These are phyloP conservation scores for Aurinia saxatilis DNA, from an alignment of 345 rosid genomes.

Conservation along the genomic window DNA sequence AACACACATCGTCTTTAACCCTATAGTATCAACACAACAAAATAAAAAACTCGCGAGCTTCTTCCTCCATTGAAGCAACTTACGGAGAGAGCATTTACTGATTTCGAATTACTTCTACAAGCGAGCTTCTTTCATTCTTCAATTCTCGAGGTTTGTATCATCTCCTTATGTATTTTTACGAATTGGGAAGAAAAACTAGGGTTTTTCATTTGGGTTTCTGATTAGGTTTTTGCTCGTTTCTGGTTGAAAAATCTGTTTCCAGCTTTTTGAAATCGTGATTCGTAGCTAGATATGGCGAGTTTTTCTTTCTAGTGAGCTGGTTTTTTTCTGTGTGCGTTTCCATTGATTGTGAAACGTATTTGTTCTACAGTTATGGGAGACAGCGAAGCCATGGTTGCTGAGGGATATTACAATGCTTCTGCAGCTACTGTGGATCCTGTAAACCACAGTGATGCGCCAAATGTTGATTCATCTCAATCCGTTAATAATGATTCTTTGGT, in stretches of 20 bases:
- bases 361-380: conserved; percentile 49
- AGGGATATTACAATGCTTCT: conserved; percentile 30
- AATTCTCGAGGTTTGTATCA: conserved; percentile 6
- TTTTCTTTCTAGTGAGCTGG: too few relatives aligned
- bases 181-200: conserved; percentile 14
- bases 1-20: conserved; percentile 22
- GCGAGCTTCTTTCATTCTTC: conserved; percentile 9
- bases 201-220: conserved; percentile 3
- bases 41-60: conserved; percentile 18
- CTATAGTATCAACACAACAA: conserved; percentile 15
- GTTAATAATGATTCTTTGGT: conserved; percentile 34
- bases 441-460: conserved; percentile 22
- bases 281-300: too few relatives aligned
- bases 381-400: conserved; percentile 50
- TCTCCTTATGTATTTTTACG: background rate
- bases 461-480: conserved; percentile 26
- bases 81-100: background rate
- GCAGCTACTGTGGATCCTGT: conserved; percentile 22
- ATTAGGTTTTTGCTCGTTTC: background rate
- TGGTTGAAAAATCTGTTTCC: background rate
- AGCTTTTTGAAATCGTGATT: background rate
- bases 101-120: background rate
- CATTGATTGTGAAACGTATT: background rate
- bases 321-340: background rate
- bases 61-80: conserved; percentile 8